Conservation (phyloP, 192 early-diverging fungal genomes). For the Gamsiella multidivaricata region DNA sequence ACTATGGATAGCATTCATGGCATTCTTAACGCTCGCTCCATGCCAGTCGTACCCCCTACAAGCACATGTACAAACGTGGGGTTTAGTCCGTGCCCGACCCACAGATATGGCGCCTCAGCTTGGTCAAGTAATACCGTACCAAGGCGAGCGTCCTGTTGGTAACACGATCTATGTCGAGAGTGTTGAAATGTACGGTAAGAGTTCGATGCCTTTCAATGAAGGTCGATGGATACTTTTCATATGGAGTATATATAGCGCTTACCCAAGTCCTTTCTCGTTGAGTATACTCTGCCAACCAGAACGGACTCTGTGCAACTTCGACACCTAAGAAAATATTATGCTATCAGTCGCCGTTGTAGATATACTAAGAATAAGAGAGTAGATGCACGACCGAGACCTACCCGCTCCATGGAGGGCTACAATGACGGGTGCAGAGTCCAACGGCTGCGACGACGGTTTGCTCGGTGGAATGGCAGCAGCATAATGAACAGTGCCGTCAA, state of each 20-base stretch:
- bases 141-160: slow-evolving; percentile 77
- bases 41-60: slow-evolving; percentile 83
- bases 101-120: background rate
- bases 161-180: slow-evolving; percentile 63
- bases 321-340: slow-evolving; percentile 18
- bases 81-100: slow-evolving; percentile 26
- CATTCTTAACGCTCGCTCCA: slow-evolving; percentile 73
- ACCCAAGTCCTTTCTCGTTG: slow-evolving; percentile 75
- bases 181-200: too few species aligned
- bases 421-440: slow-evolving; percentile 60
- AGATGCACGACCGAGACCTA: too few species aligned
- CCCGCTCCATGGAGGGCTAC: slow-evolving; percentile 82
- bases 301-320: slow-evolving; percentile 65
- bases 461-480: slow-evolving; percentile 60
- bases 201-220: too few species aligned
- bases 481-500: slow-evolving; percentile 76
- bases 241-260: too few species aligned
- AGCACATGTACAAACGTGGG: background rate
- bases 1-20: slow-evolving; percentile 64
- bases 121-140: slow-evolving; percentile 50
- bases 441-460: slow-evolving; percentile 32
- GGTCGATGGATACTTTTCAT: too few species aligned
- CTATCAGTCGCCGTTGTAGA: background rate
- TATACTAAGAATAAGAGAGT: background rate
- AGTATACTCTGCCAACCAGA: slow-evolving; percentile 70